phyloP scores from a whole-genome alignment of 306 rosid species.

The Acacia confusa region DNA sequence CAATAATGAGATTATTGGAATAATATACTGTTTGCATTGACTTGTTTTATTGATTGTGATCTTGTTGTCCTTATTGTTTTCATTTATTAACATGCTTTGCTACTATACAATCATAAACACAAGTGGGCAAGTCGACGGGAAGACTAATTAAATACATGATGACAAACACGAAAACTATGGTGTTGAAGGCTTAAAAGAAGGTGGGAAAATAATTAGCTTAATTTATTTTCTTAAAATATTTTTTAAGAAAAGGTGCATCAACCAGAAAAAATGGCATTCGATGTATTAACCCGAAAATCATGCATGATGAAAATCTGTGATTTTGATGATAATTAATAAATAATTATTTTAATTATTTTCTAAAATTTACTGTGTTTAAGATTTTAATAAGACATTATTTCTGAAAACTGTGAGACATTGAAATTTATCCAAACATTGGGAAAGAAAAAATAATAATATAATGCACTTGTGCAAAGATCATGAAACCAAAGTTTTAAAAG shows the following conservation, averaged over 20 bases:
- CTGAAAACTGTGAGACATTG: background rate
- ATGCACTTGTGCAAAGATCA: background rate
- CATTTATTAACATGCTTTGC: background rate
- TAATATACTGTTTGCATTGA: slow-evolving; percentile 15
- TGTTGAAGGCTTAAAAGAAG: no score
- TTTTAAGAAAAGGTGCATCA: no score
- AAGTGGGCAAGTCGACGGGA: background rate
- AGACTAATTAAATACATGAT: background rate
- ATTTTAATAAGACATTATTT: background rate
- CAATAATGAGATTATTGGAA: background rate
- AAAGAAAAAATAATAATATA: no score
- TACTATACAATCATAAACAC: background rate
- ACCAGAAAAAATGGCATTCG: background rate
- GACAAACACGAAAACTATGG: background rate
- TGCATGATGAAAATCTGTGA: background rate
- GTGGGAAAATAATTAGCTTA: no score
- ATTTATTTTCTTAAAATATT: no score
- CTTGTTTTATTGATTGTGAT: slow-evolving; percentile 21
- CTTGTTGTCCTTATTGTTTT: background rate
- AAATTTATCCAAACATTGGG: background rate
- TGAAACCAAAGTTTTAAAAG: no score
- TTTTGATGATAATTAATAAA: no score
- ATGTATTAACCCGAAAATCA: background rate
- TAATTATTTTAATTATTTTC: no score
- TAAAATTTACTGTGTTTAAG: background rate